Evolutionary conservation across 768 basidiomycete species (phyloP).

Genomic region (Asterophora lycoperdoides): DNA sequence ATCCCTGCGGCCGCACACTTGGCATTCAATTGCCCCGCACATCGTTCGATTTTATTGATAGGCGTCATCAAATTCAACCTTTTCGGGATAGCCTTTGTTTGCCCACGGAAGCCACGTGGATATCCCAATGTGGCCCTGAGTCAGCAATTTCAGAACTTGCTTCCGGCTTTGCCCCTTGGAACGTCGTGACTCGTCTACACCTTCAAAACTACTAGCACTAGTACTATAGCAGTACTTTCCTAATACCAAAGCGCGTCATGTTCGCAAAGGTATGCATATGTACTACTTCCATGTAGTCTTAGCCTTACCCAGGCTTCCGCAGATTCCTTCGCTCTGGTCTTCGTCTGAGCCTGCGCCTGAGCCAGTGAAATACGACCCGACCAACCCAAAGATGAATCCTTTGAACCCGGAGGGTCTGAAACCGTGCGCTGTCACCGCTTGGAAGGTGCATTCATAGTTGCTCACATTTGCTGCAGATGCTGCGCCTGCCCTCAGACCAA

Average conservation of each 20-base stretch:
- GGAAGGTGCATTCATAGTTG: neutral
- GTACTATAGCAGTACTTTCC: too few relatives aligned
- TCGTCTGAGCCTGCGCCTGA: conserved; percentile 28
- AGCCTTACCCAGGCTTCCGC: neutral
- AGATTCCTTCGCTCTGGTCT: conserved; percentile 60
- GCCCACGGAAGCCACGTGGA: neutral
- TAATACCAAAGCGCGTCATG: conserved; percentile 25
- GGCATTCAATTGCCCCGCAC: neutral
- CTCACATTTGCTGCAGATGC: conserved; percentile 52
- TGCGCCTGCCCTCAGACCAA: conserved; percentile 97
- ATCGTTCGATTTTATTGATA: neutral
- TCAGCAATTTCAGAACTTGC: neutral
- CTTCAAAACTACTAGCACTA: too few relatives aligned
- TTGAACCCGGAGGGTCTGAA: conserved; percentile 94
- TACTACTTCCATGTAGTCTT: neutral
- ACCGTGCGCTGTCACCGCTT: conserved; percentile 55
- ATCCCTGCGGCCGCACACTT: too few relatives aligned
- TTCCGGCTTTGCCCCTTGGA: neutral
- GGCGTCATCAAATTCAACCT: neutral
- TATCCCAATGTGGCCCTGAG: neutral
- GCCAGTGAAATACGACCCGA: conserved; percentile 53
- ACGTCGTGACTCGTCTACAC: too few relatives aligned
- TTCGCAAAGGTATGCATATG: conserved; percentile 34
- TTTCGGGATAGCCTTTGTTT: neutral
- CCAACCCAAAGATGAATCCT: conserved; percentile 78